These are phyloP conservation scores for Vigna angularis DNA, from an alignment of 306 rosid genomes.

Conservation along the genomic window DNA sequence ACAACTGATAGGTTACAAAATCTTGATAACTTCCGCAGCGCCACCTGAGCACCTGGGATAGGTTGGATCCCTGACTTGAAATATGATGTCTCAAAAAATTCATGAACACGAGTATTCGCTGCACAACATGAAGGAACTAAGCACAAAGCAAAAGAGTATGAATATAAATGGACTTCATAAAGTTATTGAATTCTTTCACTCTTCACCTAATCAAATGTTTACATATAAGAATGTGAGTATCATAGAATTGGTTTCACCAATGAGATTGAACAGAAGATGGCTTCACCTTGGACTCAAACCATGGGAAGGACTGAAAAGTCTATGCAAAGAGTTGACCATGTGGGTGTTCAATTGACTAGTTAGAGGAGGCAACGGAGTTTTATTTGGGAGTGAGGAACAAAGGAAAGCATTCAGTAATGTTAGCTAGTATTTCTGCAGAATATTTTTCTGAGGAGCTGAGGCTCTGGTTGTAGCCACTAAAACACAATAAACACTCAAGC, in stretches of 20 bases:
- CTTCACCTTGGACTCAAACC: background rate
- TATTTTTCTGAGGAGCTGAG: background rate
- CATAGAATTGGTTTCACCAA: background rate
- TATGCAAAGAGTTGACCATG: no score
- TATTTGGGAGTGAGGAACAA: background rate
- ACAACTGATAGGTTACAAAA: slow-evolving; percentile 81
- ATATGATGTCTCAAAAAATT: slow-evolving; percentile 86
- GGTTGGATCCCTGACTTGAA: slow-evolving; percentile 89
- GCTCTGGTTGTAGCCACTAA: background rate
- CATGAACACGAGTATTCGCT: slow-evolving; percentile 84
- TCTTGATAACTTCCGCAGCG: slow-evolving; percentile 72
- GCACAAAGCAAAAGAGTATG: background rate
- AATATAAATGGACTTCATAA: background rate
- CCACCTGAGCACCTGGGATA: slow-evolving; percentile 76
- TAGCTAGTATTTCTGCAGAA: background rate
- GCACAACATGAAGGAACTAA: slow-evolving; percentile 36
- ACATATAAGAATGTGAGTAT: background rate
- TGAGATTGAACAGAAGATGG: background rate
- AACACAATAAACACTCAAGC: no score
- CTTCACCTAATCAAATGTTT: background rate
- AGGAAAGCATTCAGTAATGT: background rate
- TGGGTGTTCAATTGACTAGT: background rate
- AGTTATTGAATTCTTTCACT: slow-evolving; percentile 12
- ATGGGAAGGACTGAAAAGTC: no score
- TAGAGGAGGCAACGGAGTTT: background rate